Base-by-base conservation (phyloP, 2,329 filamentous ascomycete genomes). In the Stenocarpella maydis region DNA sequence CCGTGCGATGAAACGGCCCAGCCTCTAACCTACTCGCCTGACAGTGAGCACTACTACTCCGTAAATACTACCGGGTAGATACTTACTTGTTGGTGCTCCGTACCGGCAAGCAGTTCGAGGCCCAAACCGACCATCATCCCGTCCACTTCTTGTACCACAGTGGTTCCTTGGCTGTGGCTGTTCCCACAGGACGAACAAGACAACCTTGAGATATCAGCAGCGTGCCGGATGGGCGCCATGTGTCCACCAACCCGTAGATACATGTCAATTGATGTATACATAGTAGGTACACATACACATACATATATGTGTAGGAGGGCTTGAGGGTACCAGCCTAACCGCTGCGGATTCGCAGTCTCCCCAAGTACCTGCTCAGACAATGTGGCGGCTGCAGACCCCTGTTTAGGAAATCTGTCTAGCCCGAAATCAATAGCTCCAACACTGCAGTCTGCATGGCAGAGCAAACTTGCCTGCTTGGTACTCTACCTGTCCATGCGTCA, bases 1-100 rank as follows among this genome's bases (percentile, higher is more conserved):
- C 54, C 54, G 54, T 58, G 54, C 54, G 54, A 58, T 55, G 28
- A 41, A 41, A 58, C 53, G 43, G 58, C 41, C 58, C 58, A 61
- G 58, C 58, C 41, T 61, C 28, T 61, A 41, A 28, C 26, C n/a
- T 61, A 14, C 39, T 7, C 31, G 39, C 55, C 39, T 19, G 39
- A 41, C n/a, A 41, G 34, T 17, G 53, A 55, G 24, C 34, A 34
- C 34, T n/a, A 41, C 8, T n/a, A n/a, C n/a, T n/a, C n/a, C n/a
- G n/a, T n/a, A n/a, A n/a, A n/a, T n/a, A n/a, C n/a, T n/a, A n/a
- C n/a, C n/a, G n/a, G n/a, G n/a, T n/a, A n/a, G n/a, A n/a, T n/a
- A n/a, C n/a, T n/a, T n/a, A n/a, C n/a, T n/a, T n/a, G n/a, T n/a
- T n/a, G n/a, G n/a, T n/a, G n/a, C n/a, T n/a, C n/a, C n/a, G n/a